Conservation (phyloP, 257 asterid genomes). For the Nyctanthes arbortristis region DNA sequence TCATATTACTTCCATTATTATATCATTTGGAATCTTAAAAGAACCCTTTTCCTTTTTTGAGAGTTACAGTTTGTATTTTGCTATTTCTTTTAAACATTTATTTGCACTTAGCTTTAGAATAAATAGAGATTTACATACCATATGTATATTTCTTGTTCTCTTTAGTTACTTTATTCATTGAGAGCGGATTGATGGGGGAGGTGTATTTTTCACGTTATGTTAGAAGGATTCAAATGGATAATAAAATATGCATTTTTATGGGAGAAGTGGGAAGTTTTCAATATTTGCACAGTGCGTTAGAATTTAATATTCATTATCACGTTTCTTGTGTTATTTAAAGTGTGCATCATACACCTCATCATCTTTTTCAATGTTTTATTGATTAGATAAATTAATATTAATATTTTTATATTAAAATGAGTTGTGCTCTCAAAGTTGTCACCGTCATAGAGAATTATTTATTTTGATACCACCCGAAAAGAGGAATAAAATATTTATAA, state of each 20-base stretch:
- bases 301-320: neutral
- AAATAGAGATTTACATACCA: neutral
- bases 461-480: constrained; percentile 12
- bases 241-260: constrained; percentile 11
- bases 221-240: constrained; percentile 26
- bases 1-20: no score
- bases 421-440: constrained; percentile 35
- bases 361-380: constrained; percentile 25
- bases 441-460: constrained; percentile 8
- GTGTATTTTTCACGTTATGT: constrained; percentile 22
- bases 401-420: constrained; percentile 21
- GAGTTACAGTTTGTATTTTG: neutral
- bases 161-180: constrained; percentile 3
- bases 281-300: constrained; percentile 12
- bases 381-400: constrained; percentile 10
- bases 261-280: neutral
- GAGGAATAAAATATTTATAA: constrained; percentile 9
- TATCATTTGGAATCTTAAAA: constrained; percentile 1
- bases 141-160: neutral
- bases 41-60: no score
- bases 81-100: neutral
- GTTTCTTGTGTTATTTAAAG: constrained; percentile 29
- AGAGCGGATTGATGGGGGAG: neutral
- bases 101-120: neutral
- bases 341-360: no score